These are phyloP conservation scores for Alternaria brassicae DNA, from an alignment of 2,329 filamentous ascomycete genomes.

Conservation along the genomic window DNA sequence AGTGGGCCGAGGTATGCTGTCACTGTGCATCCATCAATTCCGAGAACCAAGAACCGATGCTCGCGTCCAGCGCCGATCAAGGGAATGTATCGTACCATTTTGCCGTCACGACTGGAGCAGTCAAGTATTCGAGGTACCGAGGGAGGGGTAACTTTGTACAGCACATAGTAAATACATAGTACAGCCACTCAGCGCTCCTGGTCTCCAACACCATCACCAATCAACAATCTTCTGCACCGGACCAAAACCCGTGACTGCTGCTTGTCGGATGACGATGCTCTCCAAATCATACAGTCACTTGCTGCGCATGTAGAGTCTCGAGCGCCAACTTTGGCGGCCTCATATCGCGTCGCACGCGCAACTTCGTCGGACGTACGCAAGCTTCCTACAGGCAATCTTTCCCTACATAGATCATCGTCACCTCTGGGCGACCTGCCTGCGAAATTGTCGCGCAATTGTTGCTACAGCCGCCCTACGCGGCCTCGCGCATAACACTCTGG, in stretches of 20 bases:
- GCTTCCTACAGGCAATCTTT: slow-evolving; percentile 1
- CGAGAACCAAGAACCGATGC: slow-evolving; percentile 14
- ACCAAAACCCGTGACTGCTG: slow-evolving; percentile 19
- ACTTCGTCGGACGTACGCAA: background rate
- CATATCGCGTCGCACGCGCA: background rate
- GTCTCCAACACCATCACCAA: slow-evolving; percentile 7
- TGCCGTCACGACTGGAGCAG: slow-evolving; percentile 22
- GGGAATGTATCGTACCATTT: slow-evolving; percentile 19
- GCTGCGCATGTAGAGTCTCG: slow-evolving; percentile 3
- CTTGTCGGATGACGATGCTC: slow-evolving; percentile 8
- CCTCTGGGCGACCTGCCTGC: slow-evolving; percentile 8
- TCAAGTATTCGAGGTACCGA: slow-evolving; percentile 26
- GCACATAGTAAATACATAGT: no score
- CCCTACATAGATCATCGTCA: slow-evolving; percentile 6
- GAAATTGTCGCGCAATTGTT: slow-evolving; percentile 1
- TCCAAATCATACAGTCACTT: slow-evolving; percentile 20
- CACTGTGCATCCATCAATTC: slow-evolving; percentile 17
- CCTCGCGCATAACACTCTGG: slow-evolving; percentile 9
- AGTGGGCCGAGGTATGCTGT: slow-evolving; percentile 15
- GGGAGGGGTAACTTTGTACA: slow-evolving; percentile 23
- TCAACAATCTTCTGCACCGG: slow-evolving; percentile 12
- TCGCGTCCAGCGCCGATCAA: slow-evolving; percentile 8
- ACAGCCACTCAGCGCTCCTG: slow-evolving; percentile 11
- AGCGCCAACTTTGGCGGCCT: slow-evolving; percentile 9
- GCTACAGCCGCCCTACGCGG: slow-evolving; percentile 25